Base-by-base conservation (phyloP, 2,329 filamentous ascomycete genomes). In the Madurella mycetomatis region DNA sequence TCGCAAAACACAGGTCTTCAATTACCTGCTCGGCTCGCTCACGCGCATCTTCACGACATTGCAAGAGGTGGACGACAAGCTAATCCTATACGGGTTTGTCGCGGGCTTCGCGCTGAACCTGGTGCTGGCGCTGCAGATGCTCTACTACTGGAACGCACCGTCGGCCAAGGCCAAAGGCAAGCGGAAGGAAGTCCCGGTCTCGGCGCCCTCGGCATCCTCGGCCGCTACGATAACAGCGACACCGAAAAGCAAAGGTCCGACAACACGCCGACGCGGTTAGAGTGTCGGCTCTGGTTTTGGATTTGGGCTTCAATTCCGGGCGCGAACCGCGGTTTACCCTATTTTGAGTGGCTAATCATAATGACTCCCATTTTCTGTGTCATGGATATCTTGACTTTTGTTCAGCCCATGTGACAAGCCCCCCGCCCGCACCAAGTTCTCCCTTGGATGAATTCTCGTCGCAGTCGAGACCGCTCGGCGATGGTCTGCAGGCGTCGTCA, bases 1-100 rank as follows among this genome's bases (percentile, higher is more conserved):
- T 31, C 13, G 4, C 25, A 25, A 25, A 32, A 2, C n/a, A 44
- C 65, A 96, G 92, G 91, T 99, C 64, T 96, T 99, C 82, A 97
- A 96, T 79, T 99, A 96, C 74, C 89, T 99, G 66, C 79, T 86
- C 64, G 94, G 95, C 40, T 96, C 91, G 42, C 83, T 97, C 55
- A 89, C 90, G 25, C 88, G 94, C 69, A 95, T 99, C 75, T 99
- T 96, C 73, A 99, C 94, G 32, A 99, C 95, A 9, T 77, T 99
- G 54, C 92, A 97, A 68, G 94, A 99, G 77, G 94, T 99, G 56
- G 88, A 95, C 70, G 94, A 99, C 73, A 92, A 92, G 73, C 80
- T 97, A 55, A 97, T 99, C 65, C 81, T 99, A 25, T 97, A 95
- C 74, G 88, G 92, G 48, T 97, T 95, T 78, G 75, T 97, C 52